phyloP scores from a whole-genome alignment of 257 asterid species.

The Fraxinus anomala region DNA sequence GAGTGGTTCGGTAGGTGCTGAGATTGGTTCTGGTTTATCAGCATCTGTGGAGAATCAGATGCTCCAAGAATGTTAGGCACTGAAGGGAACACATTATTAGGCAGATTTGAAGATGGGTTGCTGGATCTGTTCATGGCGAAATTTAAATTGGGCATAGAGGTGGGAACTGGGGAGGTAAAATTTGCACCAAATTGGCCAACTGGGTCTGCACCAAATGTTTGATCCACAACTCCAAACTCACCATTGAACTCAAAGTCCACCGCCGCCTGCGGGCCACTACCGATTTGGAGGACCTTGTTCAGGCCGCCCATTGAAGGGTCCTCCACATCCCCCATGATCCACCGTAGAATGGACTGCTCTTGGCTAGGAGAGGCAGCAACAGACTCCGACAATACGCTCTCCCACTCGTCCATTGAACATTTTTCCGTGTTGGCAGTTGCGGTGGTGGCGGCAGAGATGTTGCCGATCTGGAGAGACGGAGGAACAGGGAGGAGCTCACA shows the following conservation, averaged over 20 bases:
- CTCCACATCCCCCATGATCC: constrained; percentile 95
- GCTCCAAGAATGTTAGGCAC: constrained; percentile 44
- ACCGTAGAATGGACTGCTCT: constrained; percentile 70
- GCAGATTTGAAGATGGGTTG: constrained; percentile 36
- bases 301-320: constrained; percentile 70
- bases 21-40: constrained; percentile 67
- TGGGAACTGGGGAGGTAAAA: constrained; percentile 44
- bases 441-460: constrained; percentile 29
- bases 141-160: constrained; percentile 25
- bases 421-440: constrained; percentile 43
- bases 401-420: constrained; percentile 86
- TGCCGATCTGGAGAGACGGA: constrained; percentile 57
- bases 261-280: constrained; percentile 44
- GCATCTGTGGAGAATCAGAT: constrained; percentile 55
- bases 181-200: constrained; percentile 36
- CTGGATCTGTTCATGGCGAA: constrained; percentile 41
- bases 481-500: constrained; percentile 60
- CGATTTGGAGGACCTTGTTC: constrained; percentile 56
- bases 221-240: constrained; percentile 68
- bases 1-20: constrained; percentile 61
- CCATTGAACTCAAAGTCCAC: constrained; percentile 58
- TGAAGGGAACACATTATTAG: constrained; percentile 31
- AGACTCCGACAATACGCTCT: constrained; percentile 70
- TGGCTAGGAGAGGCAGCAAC: constrained; percentile 67
- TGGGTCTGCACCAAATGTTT: constrained; percentile 54